A percentile compares a stretch with the other conserved stretches of the same genome.
Conservation (phyloP, 169 alveolate genomes). For the Miamiensis avidus region DNA sequence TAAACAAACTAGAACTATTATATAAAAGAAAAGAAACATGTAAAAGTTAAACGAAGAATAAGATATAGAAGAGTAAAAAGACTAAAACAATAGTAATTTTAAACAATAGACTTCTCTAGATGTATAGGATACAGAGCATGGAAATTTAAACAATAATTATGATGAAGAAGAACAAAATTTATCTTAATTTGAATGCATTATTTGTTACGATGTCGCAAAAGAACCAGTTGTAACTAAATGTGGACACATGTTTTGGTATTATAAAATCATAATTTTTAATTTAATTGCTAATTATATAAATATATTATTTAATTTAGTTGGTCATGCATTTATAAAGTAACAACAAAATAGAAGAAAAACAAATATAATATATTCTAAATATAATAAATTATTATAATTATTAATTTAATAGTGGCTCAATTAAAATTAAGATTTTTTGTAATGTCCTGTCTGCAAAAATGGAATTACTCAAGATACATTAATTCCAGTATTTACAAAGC, state of each 20-base stretch:
- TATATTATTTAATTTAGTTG: slow-evolving; percentile 80
- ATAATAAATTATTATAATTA: too few relatives aligned
- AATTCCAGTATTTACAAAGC: slow-evolving; percentile 89
- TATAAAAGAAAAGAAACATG: too few relatives aligned
- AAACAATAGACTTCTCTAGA: too few relatives aligned
- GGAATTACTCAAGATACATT: slow-evolving; percentile 91
- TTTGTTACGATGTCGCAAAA: slow-evolving; percentile 95
- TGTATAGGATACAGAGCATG: too few relatives aligned
- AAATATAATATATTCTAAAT: too few relatives aligned
- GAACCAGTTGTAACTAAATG: slow-evolving; percentile 98
- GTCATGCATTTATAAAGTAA: slow-evolving; percentile 89
- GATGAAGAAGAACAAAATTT: too few relatives aligned
- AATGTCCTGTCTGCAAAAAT: slow-evolving; percentile 95
- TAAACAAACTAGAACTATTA: too few relatives aligned
- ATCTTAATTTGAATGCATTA: slow-evolving; percentile 96
- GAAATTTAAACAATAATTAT: too few relatives aligned
- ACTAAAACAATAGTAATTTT: too few relatives aligned
- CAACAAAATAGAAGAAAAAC: not conserved
- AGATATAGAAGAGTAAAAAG: too few relatives aligned
- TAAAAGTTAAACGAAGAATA: too few relatives aligned
- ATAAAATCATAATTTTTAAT: too few relatives aligned
- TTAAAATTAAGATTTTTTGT: slow-evolving; percentile 84
- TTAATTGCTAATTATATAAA: not conserved
- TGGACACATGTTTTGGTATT: slow-evolving; percentile 91
- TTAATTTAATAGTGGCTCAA: slow-evolving; percentile 78